These are phyloP conservation scores for Chloris gayana DNA, from an alignment of 176 grass and related monocot species.

Conservation along the genomic window DNA sequence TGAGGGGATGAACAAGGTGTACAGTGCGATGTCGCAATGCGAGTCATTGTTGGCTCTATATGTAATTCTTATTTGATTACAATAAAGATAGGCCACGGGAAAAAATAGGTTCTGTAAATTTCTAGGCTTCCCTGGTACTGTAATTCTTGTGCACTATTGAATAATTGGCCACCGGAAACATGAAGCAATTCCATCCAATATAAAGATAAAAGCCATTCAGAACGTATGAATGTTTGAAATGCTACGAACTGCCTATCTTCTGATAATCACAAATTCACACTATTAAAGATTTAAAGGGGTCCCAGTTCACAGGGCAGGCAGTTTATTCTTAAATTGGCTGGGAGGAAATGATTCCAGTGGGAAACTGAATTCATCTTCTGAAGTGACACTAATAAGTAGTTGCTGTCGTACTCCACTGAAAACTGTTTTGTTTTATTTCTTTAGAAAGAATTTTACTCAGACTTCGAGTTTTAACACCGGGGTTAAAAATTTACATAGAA, in stretches of 20 bases:
- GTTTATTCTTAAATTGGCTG: not conserved
- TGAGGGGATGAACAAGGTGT: not conserved
- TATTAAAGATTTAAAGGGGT: not conserved
- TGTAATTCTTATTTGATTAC: not conserved
- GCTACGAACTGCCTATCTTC: not conserved
- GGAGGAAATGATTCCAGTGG: not conserved
- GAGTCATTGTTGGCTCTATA: not conserved
- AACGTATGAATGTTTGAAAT: not conserved
- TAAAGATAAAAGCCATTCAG: not conserved
- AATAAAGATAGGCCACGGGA: not conserved
- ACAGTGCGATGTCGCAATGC: not conserved
- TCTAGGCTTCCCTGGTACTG: not conserved
- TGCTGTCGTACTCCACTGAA: not conserved
- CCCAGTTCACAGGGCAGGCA: not conserved
- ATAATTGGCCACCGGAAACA: not conserved
- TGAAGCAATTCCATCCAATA: not conserved
- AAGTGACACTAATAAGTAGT: not conserved
- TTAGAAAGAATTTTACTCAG: no score
- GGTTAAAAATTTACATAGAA: no score
- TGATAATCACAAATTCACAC: not conserved
- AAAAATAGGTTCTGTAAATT: not conserved
- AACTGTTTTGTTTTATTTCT: no score
- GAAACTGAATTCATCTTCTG: not conserved
- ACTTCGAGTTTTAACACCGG: no score
- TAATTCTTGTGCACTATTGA: conserved; percentile 7